A percentile compares a stretch with the other conserved stretches of the same genome.
Evolutionary conservation across 2,329 filamentous ascomycete species (phyloP).

Genomic region (Fusarium caatingaense): DNA sequence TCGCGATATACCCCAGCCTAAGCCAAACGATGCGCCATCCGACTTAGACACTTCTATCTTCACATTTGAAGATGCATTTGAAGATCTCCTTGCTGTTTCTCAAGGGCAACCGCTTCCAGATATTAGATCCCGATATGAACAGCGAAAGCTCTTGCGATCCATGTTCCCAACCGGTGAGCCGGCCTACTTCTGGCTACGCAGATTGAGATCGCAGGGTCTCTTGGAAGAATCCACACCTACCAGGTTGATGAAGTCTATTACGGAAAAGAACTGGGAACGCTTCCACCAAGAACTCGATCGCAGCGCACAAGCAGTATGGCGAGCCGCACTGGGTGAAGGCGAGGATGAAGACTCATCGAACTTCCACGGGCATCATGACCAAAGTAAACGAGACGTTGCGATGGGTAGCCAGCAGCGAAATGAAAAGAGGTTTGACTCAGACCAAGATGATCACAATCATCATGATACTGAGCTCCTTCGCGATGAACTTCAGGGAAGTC

Average conservation of each 20-base stretch:
- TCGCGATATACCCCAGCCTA: constrained; percentile 59
- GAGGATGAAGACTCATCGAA: constrained; percentile 22
- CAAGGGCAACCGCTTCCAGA: constrained; percentile 56
- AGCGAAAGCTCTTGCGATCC: constrained; percentile 52
- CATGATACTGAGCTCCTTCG: constrained; percentile 9
- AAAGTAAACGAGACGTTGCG: neutral
- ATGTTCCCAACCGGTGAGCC: constrained; percentile 57
- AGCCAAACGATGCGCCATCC: constrained; percentile 57
- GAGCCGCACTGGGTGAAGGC: constrained; percentile 27
- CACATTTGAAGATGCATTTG: constrained; percentile 68
- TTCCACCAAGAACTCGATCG: constrained; percentile 50
- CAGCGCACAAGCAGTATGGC: constrained; percentile 47
- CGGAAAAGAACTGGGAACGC: constrained; percentile 44
- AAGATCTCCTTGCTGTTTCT: constrained; percentile 65
- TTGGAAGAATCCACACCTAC: constrained; percentile 48
- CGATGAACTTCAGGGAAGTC: constrained; percentile 15
- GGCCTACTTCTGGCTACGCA: constrained; percentile 55
- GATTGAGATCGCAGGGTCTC: constrained; percentile 54
- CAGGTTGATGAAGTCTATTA: constrained; percentile 23
- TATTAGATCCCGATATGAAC: constrained; percentile 51
- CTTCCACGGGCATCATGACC: constrained; percentile 18
- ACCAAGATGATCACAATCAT: constrained; percentile 9
- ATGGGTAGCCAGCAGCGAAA: constrained; percentile 3
- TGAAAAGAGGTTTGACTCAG: constrained; percentile 9
- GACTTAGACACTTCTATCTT: constrained; percentile 55